Evolutionary conservation across 768 basidiomycete genomes (phyloP).

Genomic region (Mycena olivaceomarginata): DNA sequence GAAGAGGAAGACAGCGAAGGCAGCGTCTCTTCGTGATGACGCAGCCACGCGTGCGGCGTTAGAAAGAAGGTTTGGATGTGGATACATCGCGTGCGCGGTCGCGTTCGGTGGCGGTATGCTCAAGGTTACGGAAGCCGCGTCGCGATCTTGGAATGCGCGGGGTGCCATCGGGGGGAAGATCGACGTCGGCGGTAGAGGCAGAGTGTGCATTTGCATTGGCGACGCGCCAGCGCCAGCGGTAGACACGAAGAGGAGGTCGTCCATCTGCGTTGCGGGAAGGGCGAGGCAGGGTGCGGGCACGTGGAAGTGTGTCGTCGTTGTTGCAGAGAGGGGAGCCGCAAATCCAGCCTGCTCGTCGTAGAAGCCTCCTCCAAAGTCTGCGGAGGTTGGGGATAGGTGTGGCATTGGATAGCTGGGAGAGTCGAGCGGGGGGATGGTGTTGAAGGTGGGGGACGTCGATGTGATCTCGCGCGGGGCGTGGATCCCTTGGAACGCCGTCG

Average conservation of each 20-base stretch:
- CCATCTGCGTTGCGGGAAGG: slow-evolving; percentile 4
- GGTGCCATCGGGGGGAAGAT: slow-evolving; percentile 53
- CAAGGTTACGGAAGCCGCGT: slow-evolving; percentile 48
- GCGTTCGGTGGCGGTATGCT: slow-evolving; percentile 49
- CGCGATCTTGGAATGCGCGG: slow-evolving; percentile 52
- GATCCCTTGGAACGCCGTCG: background rate
- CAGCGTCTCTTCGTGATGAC: background rate
- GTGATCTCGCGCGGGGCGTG: slow-evolving; percentile 2
- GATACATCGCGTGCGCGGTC: slow-evolving; percentile 7
- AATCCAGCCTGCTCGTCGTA: background rate
- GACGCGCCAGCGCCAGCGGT: slow-evolving; percentile 1
- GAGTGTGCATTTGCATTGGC: background rate
- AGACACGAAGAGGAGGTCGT: background rate
- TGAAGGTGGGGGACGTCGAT: background rate
- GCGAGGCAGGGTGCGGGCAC: slow-evolving; percentile 10
- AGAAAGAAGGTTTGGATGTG: slow-evolving; percentile 4
- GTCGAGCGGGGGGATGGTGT: background rate
- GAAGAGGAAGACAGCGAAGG: slow-evolving; percentile 53
- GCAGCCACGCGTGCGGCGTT: background rate
- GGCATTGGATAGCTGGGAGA: background rate
- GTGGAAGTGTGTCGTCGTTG: slow-evolving; percentile 3
- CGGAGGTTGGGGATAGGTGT: too few species aligned
- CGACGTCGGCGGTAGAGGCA: background rate
- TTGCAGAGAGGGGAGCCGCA: background rate
- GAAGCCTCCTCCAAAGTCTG: background rate